Evolutionary conservation across 1,139 yeast genomes (phyloP), one percentile per base, ranked within the genome.

Genomic region (Saccharomyces hybrid): DNA sequence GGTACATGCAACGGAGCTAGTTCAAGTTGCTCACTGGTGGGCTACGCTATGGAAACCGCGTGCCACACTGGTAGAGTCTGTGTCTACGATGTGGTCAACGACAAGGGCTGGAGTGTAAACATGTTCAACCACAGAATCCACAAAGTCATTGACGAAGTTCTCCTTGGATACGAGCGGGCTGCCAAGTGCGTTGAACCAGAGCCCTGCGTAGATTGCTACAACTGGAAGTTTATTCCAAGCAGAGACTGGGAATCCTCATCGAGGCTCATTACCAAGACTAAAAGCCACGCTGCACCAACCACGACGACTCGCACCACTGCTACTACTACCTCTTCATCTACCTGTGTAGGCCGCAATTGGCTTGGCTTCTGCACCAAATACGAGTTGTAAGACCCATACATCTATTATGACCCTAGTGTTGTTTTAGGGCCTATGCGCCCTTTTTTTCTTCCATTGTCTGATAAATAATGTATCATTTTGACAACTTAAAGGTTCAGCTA

Each of bases 1-100:
- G 99, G 99, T 0, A 91, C 89, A 5, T 93, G 99, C 70, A 90
- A 88, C 66, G 99, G 99, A 3, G 96, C 95, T 0, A 84, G 95
- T 7, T 86, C 96, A 1, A 73, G 93, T 3, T 93, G 99, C 70
- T 85, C 93, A 63, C 79, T 88, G 13, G 97, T 88, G 0, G 99
- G 99, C 0, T 93, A 90, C 70, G 99, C 99, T 9, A 86, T 93
- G 97, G 99, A 93, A 69, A 86, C 97, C 0, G 85, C 86, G 46
- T 93, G 99, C 67, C 99, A 93, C 69, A 82, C 97, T 0, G 99
- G 99, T 0, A 79, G 80, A 66, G 83, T 83, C 55, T 93, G 99
- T 69, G 79, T 86, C 23, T 95, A 93, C 72, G 99, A 93, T 66
- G 93, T 87, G 23, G 97, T 91, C 14, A 78, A 80, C 4, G 98